A percentile compares a stretch with the other conserved stretches of the same genome.
Evolutionary conservation across 139 green algal species (phyloP).

Genomic region (Coelastrella sp.): DNA sequence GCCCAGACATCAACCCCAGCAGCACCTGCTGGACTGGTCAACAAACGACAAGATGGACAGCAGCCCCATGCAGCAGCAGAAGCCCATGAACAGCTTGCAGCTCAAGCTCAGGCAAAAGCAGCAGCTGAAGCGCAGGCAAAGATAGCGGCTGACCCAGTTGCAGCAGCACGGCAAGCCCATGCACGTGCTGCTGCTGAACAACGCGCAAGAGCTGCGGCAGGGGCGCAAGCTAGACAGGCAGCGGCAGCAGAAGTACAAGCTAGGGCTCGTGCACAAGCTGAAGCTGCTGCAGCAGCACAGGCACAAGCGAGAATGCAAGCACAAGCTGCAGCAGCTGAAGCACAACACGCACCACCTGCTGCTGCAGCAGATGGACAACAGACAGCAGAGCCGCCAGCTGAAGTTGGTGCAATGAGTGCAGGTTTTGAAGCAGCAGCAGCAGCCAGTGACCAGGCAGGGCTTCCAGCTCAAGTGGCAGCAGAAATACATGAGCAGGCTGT

Average conservation of each 20-base stretch:
- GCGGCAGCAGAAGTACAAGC: slow-evolving; percentile 8
- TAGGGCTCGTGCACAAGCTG: slow-evolving; percentile 2
- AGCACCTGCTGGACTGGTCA: too few relatives aligned
- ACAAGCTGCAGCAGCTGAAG: neutral
- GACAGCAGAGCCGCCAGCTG: neutral
- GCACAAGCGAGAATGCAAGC: neutral
- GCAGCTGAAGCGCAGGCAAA: slow-evolving; percentile 1
- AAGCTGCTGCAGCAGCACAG: slow-evolving; percentile 19
- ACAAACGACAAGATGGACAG: too few relatives aligned
- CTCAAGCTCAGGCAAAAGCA: neutral
- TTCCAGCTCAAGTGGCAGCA: neutral
- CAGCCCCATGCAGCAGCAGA: neutral
- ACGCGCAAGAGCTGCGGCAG: neutral
- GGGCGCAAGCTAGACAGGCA: neutral
- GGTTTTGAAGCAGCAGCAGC: neutral
- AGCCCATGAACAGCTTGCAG: neutral
- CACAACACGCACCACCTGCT: neutral
- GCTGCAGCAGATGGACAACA: neutral
- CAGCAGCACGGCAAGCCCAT: neutral
- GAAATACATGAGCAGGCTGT: neutral
- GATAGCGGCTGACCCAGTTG: slow-evolving; percentile 14
- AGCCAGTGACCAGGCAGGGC: neutral
- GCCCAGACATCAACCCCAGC: neutral
- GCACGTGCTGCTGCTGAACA: neutral
- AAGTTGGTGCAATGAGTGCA: neutral